Evolutionary conservation across 108 stramenopile species (phyloP).

Genomic region (Chaetoceros muelleri): DNA sequence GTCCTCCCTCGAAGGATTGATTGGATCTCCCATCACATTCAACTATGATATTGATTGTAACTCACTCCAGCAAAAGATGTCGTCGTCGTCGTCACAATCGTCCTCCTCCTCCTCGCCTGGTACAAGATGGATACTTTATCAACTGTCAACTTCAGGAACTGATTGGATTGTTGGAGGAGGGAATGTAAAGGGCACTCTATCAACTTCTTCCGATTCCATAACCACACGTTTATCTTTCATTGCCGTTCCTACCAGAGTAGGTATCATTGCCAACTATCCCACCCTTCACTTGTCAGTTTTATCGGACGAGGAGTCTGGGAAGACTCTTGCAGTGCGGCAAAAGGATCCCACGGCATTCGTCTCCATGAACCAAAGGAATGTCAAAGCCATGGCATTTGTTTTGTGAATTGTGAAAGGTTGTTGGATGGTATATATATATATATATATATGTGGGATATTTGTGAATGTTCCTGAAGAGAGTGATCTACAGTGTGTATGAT

Average conservation of each 20-base stretch:
- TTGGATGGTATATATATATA: too few species aligned
- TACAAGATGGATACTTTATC: conserved; percentile 11
- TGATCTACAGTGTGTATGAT: too few species aligned
- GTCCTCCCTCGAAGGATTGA: conserved; percentile 30
- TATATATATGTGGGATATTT: too few species aligned
- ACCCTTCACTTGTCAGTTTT: not conserved
- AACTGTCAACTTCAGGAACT: conserved; percentile 12
- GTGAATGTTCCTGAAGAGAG: too few species aligned
- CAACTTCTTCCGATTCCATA: conserved; percentile 3
- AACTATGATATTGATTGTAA: conserved; percentile 27
- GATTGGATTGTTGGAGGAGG: conserved; percentile 58
- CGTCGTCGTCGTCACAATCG: conserved; percentile 5
- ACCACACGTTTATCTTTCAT: not conserved
- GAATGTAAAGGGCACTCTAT: conserved; percentile 48
- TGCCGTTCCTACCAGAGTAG: not conserved
- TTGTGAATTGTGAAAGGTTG: too few species aligned
- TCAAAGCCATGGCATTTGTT: not conserved
- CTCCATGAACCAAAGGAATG: not conserved
- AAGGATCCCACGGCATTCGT: not conserved
- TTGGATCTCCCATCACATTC: conserved; percentile 54
- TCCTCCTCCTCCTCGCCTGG: conserved; percentile 5
- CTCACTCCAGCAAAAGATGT: conserved; percentile 7
- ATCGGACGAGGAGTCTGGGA: not conserved
- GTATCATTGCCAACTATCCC: not conserved
- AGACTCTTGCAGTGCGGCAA: not conserved